Conservation (phyloP, 495 filamentous ascomycete species). For the Massariosphaeria phaeospora region DNA sequence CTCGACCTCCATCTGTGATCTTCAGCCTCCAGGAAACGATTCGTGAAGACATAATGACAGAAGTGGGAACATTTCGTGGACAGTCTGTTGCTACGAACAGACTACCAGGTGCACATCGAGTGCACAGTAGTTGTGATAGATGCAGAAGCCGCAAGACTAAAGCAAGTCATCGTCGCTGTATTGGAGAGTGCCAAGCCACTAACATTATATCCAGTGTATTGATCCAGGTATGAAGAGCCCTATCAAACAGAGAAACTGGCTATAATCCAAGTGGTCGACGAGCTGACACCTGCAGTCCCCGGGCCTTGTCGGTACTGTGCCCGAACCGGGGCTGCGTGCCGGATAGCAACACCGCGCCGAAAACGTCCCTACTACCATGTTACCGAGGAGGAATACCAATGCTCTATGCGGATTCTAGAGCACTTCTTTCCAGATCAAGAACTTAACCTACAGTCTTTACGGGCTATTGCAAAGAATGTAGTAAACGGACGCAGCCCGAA, state of each 20-base stretch:
- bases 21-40: too few relatives aligned
- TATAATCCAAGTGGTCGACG: background rate
- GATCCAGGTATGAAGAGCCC: conserved; percentile 21
- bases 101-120: conserved; percentile 7
- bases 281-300: conserved; percentile 16
- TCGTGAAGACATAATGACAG: too few relatives aligned
- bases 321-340: conserved; percentile 19
- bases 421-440: conserved; percentile 29
- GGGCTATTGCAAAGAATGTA: conserved; percentile 20
- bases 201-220: conserved; percentile 19
- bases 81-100: conserved; percentile 8
- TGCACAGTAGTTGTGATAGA: conserved; percentile 28
- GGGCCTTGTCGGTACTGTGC: conserved; percentile 28
- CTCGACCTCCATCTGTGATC: too few relatives aligned
- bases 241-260: background rate
- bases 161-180: background rate
- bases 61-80: background rate
- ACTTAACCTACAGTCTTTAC: conserved; percentile 18
- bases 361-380: conserved; percentile 30
- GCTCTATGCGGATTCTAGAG: conserved; percentile 27
- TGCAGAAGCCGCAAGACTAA: conserved; percentile 28
- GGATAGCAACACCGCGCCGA: conserved; percentile 24
- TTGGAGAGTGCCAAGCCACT: conserved; percentile 6
- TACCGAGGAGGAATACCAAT: conserved; percentile 30
- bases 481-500: conserved; percentile 6